Conservation (phyloP, 495 filamentous ascomycete genomes). For the Parathielavia appendiculata region DNA sequence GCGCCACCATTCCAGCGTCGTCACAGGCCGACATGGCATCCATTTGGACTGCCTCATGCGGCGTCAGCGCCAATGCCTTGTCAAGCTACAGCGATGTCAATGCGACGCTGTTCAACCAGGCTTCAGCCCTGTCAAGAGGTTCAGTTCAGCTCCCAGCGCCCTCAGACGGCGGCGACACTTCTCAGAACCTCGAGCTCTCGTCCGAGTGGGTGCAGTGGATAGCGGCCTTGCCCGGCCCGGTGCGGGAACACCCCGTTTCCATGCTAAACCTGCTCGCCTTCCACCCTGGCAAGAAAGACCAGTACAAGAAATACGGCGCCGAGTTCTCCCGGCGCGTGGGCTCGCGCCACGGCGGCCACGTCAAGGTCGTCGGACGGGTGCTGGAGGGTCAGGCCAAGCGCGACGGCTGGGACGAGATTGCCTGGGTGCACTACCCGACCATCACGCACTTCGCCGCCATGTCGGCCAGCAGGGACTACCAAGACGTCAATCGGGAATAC, state of each 20-base stretch:
- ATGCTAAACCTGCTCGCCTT: conserved; percentile 70
- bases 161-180: conserved; percentile 29
- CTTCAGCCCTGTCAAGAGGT: conserved; percentile 8
- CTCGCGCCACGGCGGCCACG: conserved; percentile 49
- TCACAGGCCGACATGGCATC: conserved; percentile 32
- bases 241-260: conserved; percentile 46
- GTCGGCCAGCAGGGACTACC: conserved; percentile 58
- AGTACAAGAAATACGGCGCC: conserved; percentile 55
- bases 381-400: conserved; percentile 35
- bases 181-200: conserved; percentile 51
- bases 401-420: conserved; percentile 44
- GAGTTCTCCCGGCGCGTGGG: conserved; percentile 53
- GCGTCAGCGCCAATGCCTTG: conserved; percentile 46
- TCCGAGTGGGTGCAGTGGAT: conserved; percentile 51
- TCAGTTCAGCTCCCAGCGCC: conserved; percentile 17
- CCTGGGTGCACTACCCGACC: conserved; percentile 62
- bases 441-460: conserved; percentile 61
- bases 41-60: conserved; percentile 48
- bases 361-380: conserved; percentile 60
- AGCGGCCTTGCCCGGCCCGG: conserved; percentile 23
- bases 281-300: conserved; percentile 44
- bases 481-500: conserved; percentile 54
- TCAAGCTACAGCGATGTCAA: background rate
- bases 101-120: conserved; percentile 38
- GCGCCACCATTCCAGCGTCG: conserved; percentile 32